A percentile compares a stretch with the other conserved stretches of the same genome.
phyloP scores from a whole-genome alignment of 2,329 filamentous ascomycete species.

The Xylariaceae sp. region DNA sequence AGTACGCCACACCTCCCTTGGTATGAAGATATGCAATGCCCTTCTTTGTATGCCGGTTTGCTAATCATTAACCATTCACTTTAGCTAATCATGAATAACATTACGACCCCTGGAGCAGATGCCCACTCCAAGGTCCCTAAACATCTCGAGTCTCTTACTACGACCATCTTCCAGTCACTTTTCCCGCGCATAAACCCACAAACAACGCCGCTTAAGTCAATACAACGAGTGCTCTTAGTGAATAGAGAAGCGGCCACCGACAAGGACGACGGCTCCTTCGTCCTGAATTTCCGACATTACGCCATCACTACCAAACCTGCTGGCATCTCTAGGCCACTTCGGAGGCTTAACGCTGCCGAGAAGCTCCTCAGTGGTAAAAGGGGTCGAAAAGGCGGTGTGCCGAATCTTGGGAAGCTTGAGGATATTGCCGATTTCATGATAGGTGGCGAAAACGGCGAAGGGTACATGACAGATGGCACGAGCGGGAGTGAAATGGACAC shows the following conservation, averaged over 20 bases:
- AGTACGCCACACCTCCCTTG: slow-evolving; percentile 84
- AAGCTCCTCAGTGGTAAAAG: slow-evolving; percentile 69
- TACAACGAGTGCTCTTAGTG: slow-evolving; percentile 86
- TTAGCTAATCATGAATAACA: slow-evolving; percentile 97
- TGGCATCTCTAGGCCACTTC: slow-evolving; percentile 82
- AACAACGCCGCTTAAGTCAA: slow-evolving; percentile 86
- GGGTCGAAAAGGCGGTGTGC: slow-evolving; percentile 73
- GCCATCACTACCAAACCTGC: slow-evolving; percentile 90
- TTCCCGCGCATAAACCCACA: slow-evolving; percentile 97
- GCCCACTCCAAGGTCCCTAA: slow-evolving; percentile 78
- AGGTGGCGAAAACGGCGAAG: slow-evolving; percentile 75
- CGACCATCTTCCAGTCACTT: slow-evolving; percentile 92
- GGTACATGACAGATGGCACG: slow-evolving; percentile 84
- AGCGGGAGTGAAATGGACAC: slow-evolving; percentile 93
- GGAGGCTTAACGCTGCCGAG: slow-evolving; percentile 84
- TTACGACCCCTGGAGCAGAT: slow-evolving; percentile 69
- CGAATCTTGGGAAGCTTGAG: slow-evolving; percentile 87
- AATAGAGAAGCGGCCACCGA: slow-evolving; percentile 72
- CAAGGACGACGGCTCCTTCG: slow-evolving; percentile 71
- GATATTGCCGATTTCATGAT: slow-evolving; percentile 96
- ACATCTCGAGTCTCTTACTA: slow-evolving; percentile 90
- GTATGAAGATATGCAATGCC: slow-evolving; percentile 49
- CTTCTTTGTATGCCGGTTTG: neutral
- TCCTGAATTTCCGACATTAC: slow-evolving; percentile 90
- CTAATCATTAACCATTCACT: slow-evolving; percentile 1